Evolutionary conservation across 2,329 filamentous ascomycete genomes (phyloP).

Genomic region (Fusarium luffae): DNA sequence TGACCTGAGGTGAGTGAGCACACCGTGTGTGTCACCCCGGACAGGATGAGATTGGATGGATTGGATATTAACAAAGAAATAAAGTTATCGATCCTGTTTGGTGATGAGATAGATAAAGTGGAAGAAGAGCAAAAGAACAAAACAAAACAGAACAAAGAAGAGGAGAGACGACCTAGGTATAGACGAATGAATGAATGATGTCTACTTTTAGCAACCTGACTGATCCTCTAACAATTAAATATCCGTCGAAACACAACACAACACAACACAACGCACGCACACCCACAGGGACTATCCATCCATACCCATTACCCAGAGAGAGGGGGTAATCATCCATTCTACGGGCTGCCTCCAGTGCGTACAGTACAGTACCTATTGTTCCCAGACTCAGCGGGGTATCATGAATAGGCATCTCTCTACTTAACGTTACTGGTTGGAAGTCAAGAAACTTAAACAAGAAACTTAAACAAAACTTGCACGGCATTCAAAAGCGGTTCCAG

Average conservation of each 20-base stretch:
- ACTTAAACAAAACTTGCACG: conserved; percentile 7
- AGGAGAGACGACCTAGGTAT: neutral
- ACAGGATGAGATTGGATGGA: neutral
- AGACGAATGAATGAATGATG: conserved; percentile 4
- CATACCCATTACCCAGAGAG: neutral
- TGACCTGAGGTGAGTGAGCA: conserved; percentile 19
- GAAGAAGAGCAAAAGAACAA: neutral
- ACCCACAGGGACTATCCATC: neutral
- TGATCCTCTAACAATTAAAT: conserved; percentile 5
- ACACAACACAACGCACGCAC: neutral
- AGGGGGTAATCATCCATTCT: neutral
- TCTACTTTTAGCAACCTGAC: conserved; percentile 19
- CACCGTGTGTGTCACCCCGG: conserved; percentile 31
- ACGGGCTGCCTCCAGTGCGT: neutral
- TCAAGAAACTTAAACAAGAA: conserved; percentile 21
- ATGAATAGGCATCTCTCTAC: neutral
- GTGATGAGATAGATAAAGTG: neutral
- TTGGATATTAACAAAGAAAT: neutral
- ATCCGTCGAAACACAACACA: conserved; percentile 7
- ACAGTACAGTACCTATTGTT: neutral
- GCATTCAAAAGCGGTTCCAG: conserved; percentile 13
- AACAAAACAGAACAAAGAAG: neutral
- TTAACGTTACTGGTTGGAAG: neutral
- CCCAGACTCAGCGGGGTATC: neutral
- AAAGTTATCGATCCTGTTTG: neutral